Evolutionary conservation across 768 basidiomycete species (phyloP), one percentile per base, ranked within the genome.

Genomic region (Neoboletus magnificus): DNA sequence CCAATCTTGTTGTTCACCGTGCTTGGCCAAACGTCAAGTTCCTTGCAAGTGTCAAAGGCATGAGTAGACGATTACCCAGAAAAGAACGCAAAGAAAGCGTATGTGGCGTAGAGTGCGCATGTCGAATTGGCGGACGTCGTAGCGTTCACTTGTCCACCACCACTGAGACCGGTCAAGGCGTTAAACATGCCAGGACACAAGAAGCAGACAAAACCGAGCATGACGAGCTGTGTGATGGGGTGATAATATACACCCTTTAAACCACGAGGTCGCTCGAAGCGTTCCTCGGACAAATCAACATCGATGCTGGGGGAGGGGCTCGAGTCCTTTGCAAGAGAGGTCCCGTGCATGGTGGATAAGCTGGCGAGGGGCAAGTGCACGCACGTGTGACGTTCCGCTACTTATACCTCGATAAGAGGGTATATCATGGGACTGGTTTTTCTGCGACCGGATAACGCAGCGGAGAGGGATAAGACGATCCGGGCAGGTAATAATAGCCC

Each of bases 1-100:
- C 92, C 91, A 27, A 93, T 76, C 54, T 80, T 81, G 64, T 93
- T 93, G 71, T 87, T 89, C 64, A 91, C 75, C 3, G 87, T 85
- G n/a, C 88, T 87, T 59, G 29, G 39, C 20, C 27, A 44, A 49
- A 4, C 3, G 27, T 54, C 36, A 52, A 33, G 32, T 41, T 20
- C 23, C 15, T 37, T 18, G 4, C 16, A 51, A 51, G 35, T 32
- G 37, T 30, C 23, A 27, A 45, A 60, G 15, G 13, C 8, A 29
- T 37, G 18, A 13, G 47, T 36, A 39, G 15, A 33, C 2, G 62
- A 74, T 43, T 66, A 87, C 87, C 87, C 88, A 25, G 86, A 76
- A 50, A 85, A 85, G 74, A 86, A 86, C 4, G 82, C 80, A 11
- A 74, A 73, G 55, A 79, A 70, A 7, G 83, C 79, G 55, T 83